Conservation (phyloP, 306 rosid species). For the Purshia tridentata region DNA sequence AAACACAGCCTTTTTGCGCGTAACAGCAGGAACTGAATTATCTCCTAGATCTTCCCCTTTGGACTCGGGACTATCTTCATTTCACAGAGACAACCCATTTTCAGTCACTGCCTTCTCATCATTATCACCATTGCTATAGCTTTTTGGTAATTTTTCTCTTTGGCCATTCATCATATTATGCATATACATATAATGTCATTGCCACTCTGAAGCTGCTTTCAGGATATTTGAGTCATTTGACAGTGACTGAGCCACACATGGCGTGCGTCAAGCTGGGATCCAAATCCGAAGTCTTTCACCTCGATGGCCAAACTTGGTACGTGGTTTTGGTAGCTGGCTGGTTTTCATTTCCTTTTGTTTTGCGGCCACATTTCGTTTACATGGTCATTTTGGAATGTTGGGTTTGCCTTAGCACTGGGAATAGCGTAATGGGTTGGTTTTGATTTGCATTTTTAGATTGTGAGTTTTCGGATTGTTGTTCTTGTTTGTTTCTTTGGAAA, state of each 20-base stretch:
- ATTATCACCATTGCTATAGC: not conserved
- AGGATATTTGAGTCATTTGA: slow-evolving; percentile 13
- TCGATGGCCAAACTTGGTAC: slow-evolving; percentile 66
- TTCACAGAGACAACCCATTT: slow-evolving; percentile 3
- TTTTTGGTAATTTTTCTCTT: not conserved
- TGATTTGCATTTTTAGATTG: not conserved
- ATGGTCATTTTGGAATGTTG: slow-evolving; percentile 9
- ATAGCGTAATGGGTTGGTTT: slow-evolving; percentile 4
- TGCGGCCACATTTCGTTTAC: not conserved
- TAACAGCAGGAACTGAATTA: slow-evolving; percentile 56
- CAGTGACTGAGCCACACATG: slow-evolving; percentile 36
- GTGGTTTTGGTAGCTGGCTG: slow-evolving; percentile 11
- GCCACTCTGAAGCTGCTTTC: slow-evolving; percentile 8
- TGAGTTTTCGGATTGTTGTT: not conserved
- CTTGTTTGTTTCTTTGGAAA: not conserved
- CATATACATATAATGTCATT: not conserved
- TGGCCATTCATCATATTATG: not conserved
- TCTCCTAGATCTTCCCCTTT: slow-evolving; percentile 61
- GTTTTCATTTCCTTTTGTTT: not conserved
- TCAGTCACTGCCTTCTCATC: slow-evolving; percentile 23
- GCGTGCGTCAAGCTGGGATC: slow-evolving; percentile 79
- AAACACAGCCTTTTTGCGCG: slow-evolving; percentile 35
- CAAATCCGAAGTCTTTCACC: slow-evolving; percentile 67
- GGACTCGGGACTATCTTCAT: slow-evolving; percentile 55
- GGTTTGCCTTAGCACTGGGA: not conserved